Percentiles rank a stretch among this genome's conserved stretches.
Evolutionary conservation across 345 rosid species (phyloP).

Genomic region (Brassica incana): DNA sequence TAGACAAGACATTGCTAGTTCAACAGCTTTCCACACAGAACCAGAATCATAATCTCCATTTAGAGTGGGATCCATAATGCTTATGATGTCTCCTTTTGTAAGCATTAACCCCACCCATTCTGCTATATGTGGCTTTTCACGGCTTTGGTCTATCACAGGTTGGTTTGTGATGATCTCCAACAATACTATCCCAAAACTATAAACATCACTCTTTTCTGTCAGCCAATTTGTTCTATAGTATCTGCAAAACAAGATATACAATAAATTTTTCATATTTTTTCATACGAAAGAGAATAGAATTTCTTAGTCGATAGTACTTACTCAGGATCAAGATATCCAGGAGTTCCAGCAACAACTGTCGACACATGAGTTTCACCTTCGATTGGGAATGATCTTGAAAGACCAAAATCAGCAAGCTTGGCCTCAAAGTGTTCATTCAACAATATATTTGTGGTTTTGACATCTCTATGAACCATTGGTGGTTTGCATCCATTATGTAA

Average conservation of each 20-base stretch:
- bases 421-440: conserved; percentile 52
- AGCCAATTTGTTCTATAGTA: conserved; percentile 36
- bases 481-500: conserved; percentile 42
- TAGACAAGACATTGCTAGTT: conserved; percentile 50
- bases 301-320: background rate
- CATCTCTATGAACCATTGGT: conserved; percentile 40
- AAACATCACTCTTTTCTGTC: conserved; percentile 53
- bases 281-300: background rate
- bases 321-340: conserved; percentile 41
- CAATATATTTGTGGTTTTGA: conserved; percentile 44
- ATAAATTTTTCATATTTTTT: background rate
- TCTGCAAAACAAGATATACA: conserved; percentile 13
- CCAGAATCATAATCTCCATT: conserved; percentile 36
- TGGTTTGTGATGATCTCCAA: conserved; percentile 52
- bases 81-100: conserved; percentile 43
- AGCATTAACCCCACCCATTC: conserved; percentile 44
- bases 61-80: conserved; percentile 46
- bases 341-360: conserved; percentile 41
- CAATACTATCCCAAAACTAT: conserved; percentile 53
- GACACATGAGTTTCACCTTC: conserved; percentile 41
- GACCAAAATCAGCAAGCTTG: conserved; percentile 45
- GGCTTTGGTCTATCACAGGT: conserved; percentile 33
- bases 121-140: conserved; percentile 34
- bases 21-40: conserved; percentile 48
- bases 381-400: conserved; percentile 34